Evolutionary conservation across 768 basidiomycete genomes (phyloP), one percentile per base, ranked within the genome.

Genomic region (Crucibulum laeve): DNA sequence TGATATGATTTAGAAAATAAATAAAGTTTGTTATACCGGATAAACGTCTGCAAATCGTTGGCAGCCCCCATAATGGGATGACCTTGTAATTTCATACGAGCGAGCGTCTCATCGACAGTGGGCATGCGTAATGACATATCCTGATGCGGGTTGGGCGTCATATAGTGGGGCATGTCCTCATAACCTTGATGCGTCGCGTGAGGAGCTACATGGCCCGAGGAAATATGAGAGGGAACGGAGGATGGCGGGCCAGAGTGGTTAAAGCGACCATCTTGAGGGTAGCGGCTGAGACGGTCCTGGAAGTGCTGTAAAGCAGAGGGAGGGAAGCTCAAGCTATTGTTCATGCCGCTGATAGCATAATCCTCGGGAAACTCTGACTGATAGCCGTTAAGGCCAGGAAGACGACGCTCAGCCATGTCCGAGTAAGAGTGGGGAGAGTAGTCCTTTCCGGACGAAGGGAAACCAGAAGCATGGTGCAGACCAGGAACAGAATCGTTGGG

Each of bases 21-120:
- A 41, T 36, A 34, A 35, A 28, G 59, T 70, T 51, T 61, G n/a
- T n/a, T n/a, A n/a, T n/a, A 84, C 86, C 87, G 76, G 59, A 90
- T 87, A 61, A 88, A 91, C 3, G 85, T 80, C 58, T 87, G 84
- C 24, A 90, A 65, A 63, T 91, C 87, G 50, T 72, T 84, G 8
- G 84, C 80, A 30, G 76, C 67, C 32, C 76, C 80, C 67, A 81
- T 73, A 14, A 72, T 70, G 28, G 76, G 71, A 25, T 70, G 74
- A 7, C 70, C 70, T 42, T 79, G 77, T 36, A 85, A 71, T 46
- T 80, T 80, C 71, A 88, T 74, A 26, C 81, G 73, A 43, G 79
- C 69, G 53, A 87, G 64, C 23, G 79, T 74, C 48, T 81, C 73
- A 55, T 80, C 79, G 17, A 86, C 77, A 40, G 68, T 61, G 6